Conservation (phyloP, 768 basidiomycete genomes). For the Kwoniella newhampshirensis region DNA sequence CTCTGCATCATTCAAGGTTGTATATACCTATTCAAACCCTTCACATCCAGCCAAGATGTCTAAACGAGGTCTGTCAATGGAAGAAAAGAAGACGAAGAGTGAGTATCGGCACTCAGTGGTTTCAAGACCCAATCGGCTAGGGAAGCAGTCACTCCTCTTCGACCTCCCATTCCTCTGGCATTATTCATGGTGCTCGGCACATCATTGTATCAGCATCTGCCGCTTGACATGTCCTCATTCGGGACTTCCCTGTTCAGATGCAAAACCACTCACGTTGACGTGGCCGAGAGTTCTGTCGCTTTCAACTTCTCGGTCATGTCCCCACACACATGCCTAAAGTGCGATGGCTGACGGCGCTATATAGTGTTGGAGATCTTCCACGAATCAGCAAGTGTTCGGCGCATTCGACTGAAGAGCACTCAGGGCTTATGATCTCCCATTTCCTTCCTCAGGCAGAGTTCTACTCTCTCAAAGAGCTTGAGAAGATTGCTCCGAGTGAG, state of each 20-base stretch:
- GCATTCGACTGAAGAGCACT: not conserved
- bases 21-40: too few species aligned
- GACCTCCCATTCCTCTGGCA: too few species aligned
- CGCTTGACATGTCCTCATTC: too few species aligned
- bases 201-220: too few species aligned
- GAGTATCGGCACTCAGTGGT: too few species aligned
- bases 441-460: slow-evolving; percentile 68
- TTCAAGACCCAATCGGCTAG: too few species aligned
- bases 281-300: too few species aligned
- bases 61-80: slow-evolving; percentile 72
- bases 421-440: not conserved
- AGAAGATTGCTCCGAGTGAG: slow-evolving; percentile 61
- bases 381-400: slow-evolving; percentile 65
- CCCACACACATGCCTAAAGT: not conserved
- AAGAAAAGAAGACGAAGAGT: slow-evolving; percentile 81
- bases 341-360: not conserved
- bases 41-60: slow-evolving; percentile 34
- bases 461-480: slow-evolving; percentile 85
- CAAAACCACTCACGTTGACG: too few species aligned
- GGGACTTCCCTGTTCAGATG: too few species aligned
- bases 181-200: too few species aligned
- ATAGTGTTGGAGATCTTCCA: slow-evolving; percentile 84
- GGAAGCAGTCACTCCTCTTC: too few species aligned
- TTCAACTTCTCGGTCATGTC: not conserved
- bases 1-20: too few species aligned